These are phyloP conservation scores for Cercospora nicotianae DNA, from an alignment of 2,329 filamentous ascomycete genomes.

Conservation along the genomic window DNA sequence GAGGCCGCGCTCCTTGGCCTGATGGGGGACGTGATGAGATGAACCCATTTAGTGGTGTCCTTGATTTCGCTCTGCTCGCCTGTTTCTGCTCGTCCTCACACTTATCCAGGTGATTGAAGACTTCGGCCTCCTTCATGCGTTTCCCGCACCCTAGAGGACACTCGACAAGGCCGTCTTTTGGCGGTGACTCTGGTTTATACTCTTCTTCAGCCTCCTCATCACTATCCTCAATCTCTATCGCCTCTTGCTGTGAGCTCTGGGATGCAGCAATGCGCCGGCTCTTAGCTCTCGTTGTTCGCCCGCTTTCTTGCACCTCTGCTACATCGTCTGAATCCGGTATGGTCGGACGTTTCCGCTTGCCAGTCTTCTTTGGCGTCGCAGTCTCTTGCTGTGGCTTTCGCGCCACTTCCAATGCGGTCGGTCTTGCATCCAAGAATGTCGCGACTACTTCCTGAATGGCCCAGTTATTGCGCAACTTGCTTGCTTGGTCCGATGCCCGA, in stretches of 20 bases:
- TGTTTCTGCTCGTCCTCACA: constrained; percentile 51
- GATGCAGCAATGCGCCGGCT: constrained; percentile 38
- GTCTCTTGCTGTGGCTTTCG: constrained; percentile 33
- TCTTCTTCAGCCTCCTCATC: constrained; percentile 43
- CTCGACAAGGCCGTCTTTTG: constrained; percentile 72
- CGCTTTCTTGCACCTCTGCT: constrained; percentile 22
- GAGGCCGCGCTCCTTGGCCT: constrained; percentile 39
- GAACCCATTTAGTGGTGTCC: constrained; percentile 25
- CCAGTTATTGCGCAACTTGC: constrained; percentile 81
- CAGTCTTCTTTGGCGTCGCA: constrained; percentile 27
- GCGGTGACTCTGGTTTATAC: constrained; percentile 34
- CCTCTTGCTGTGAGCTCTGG: constrained; percentile 32
- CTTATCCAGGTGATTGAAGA: constrained; percentile 78
- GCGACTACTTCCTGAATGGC: constrained; percentile 81
- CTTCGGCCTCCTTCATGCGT: constrained; percentile 75
- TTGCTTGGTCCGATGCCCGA: constrained; percentile 73
- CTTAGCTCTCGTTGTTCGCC: constrained; percentile 43
- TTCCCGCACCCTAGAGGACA: constrained; percentile 77
- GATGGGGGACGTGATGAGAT: constrained; percentile 18
- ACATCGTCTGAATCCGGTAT: constrained; percentile 38
- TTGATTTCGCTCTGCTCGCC: constrained; percentile 26
- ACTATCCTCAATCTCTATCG: constrained; percentile 41
- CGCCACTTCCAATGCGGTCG: constrained; percentile 65
- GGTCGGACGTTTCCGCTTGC: constrained; percentile 55
- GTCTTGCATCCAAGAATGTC: constrained; percentile 68